Percentiles rank a stretch among this genome's conserved stretches.
phyloP scores from a whole-genome alignment of 129 eudicot species.

The Chrysanthemum makinoi region DNA sequence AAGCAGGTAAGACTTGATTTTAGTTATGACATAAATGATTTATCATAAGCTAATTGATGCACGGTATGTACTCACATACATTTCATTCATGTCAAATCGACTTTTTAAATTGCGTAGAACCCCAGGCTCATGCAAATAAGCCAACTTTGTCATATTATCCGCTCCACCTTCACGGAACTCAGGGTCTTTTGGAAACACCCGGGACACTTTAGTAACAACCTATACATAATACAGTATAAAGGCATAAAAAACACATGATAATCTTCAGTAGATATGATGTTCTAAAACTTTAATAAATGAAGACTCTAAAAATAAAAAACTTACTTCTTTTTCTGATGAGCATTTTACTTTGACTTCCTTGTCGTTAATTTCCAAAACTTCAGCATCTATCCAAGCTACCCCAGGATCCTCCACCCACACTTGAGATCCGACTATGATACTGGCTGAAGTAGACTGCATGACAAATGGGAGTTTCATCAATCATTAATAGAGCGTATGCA shows the following conservation, averaged over 20 bases:
- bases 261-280: constrained; percentile 7
- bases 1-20: constrained; percentile 16
- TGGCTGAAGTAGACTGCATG: constrained; percentile 51
- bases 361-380: constrained; percentile 58
- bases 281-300: background rate
- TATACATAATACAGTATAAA: constrained; percentile 28
- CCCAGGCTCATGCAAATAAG: constrained; percentile 90
- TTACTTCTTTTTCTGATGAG: constrained; percentile 62
- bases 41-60: constrained; percentile 19
- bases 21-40: background rate
- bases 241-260: constrained; percentile 9
- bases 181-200: constrained; percentile 58
- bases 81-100: constrained; percentile 70
- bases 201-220: constrained; percentile 45
- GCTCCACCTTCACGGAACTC: constrained; percentile 67
- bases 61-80: constrained; percentile 58
- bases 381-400: constrained; percentile 89
- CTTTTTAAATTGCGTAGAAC: constrained; percentile 68
- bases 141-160: constrained; percentile 92
- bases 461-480: background rate
- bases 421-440: constrained; percentile 67
- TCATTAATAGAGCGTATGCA: constrained; percentile 11
- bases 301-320: constrained; percentile 25
- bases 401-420: constrained; percentile 91
- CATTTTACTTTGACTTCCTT: constrained; percentile 54